phyloP scores from a whole-genome alignment of 768 basidiomycete species.

The Hemileccinum impolitum region DNA sequence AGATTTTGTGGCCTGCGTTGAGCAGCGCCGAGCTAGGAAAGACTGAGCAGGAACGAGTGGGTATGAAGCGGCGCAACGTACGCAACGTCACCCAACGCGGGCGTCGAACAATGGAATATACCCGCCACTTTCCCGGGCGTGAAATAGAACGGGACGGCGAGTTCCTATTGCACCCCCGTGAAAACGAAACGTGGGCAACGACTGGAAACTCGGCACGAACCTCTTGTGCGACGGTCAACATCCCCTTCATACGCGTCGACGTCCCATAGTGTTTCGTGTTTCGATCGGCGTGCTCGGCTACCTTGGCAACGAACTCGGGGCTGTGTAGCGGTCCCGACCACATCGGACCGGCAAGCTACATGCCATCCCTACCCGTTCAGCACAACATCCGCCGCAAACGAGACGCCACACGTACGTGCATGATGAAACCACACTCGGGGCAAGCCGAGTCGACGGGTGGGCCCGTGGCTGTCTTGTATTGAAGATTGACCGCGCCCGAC shows the following conservation, averaged over 20 bases:
- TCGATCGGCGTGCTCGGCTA: conserved; percentile 67
- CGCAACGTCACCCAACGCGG: conserved; percentile 72
- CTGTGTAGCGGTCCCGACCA: conserved; percentile 92
- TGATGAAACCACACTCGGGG: conserved; percentile 71
- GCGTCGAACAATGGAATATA: conserved; percentile 77
- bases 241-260: conserved; percentile 84
- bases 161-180: conserved; percentile 50
- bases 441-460: conserved; percentile 69
- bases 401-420: conserved; percentile 55
- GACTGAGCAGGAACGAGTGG: neutral
- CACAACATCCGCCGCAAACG: neutral
- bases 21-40: conserved; percentile 76
- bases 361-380: neutral
- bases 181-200: neutral
- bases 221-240: conserved; percentile 88
- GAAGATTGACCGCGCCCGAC: conserved; percentile 54
- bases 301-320: conserved; percentile 63
- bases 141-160: conserved; percentile 80
- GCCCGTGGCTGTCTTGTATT: conserved; percentile 71
- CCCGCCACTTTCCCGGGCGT: conserved; percentile 78
- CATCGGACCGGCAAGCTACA: conserved; percentile 90
- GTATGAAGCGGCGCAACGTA: conserved; percentile 38
- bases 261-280: conserved; percentile 73
- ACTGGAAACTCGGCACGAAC: conserved; percentile 37
- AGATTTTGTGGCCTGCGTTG: conserved; percentile 78